A percentile compares a stretch with the other conserved stretches of the same genome.
These are phyloP conservation scores for Pseudomassariella vexata DNA, from an alignment of 2,329 filamentous ascomycete species.

Conservation along the genomic window DNA sequence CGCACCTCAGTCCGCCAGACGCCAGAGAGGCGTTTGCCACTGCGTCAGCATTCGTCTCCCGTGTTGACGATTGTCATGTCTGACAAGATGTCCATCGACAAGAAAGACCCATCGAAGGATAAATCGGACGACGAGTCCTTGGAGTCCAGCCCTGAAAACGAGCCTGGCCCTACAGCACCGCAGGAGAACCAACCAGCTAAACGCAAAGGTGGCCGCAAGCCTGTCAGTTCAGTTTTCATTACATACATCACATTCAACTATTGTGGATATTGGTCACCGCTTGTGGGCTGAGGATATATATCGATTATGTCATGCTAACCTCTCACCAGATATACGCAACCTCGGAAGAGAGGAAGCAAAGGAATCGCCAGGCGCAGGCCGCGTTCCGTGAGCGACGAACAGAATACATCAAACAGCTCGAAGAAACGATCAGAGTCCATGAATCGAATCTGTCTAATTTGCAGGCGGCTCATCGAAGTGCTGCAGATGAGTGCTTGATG, in stretches of 20 bases:
- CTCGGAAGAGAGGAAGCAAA: conserved; percentile 95
- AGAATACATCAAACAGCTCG: conserved; percentile 98
- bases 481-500: conserved; percentile 96
- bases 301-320: conserved; percentile 14
- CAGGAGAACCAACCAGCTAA: conserved; percentile 68
- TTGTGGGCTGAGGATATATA: too few species aligned
- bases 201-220: conserved; percentile 95
- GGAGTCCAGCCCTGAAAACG: conserved; percentile 55
- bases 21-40: conserved; percentile 34
- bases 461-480: conserved; percentile 88
- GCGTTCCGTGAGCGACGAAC: conserved; percentile 94
- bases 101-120: conserved; percentile 50
- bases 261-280: too few species aligned
- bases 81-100: conserved; percentile 63
- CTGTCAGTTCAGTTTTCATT: too few species aligned
- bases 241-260: too few species aligned
- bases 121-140: conserved; percentile 59
- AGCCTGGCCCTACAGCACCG: conserved; percentile 33
- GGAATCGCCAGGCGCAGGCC: conserved; percentile 94
- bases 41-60: conserved; percentile 33
- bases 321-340: conserved; percentile 84
- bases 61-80: conserved; percentile 46
- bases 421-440: conserved; percentile 94
- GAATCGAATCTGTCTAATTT: conserved; percentile 89
- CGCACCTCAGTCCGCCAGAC: conserved; percentile 10